These are phyloP conservation scores for Auricularia cornea DNA, from an alignment of 768 basidiomycete genomes.

Conservation along the genomic window DNA sequence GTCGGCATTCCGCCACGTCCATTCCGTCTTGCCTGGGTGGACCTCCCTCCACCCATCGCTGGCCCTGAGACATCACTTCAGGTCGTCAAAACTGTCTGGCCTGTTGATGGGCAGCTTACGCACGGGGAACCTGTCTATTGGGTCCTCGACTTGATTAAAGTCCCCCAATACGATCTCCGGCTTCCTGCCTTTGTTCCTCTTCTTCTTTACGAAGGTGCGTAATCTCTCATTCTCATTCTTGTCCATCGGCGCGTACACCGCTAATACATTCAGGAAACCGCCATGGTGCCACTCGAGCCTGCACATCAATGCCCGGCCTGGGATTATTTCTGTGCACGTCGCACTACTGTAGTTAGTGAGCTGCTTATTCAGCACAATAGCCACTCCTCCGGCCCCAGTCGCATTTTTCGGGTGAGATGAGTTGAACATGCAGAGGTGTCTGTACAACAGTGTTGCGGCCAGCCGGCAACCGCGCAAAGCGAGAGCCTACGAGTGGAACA, in stretches of 20 bases:
- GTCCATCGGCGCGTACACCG: not conserved
- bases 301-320: not conserved
- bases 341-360: no score
- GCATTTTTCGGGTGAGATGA: no score
- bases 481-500: no score
- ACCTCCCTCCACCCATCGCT: not conserved
- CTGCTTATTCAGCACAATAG: no score
- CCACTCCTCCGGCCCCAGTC: no score
- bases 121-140: constrained; percentile 12
- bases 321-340: not conserved
- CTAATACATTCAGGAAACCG: not conserved
- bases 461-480: no score
- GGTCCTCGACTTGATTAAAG: constrained; percentile 15
- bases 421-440: no score
- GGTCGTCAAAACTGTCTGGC: not conserved
- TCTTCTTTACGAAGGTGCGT: not conserved
- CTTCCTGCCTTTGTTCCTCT: not conserved
- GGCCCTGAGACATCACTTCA: not conserved
- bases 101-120: not conserved
- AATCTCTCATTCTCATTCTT: not conserved
- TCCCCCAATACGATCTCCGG: constrained; percentile 14
- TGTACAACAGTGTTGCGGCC: no score
- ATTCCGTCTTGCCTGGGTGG: not conserved
- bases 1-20: not conserved
- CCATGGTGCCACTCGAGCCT: not conserved